phyloP scores from a whole-genome alignment of 768 basidiomycete genomes.

The Suillus ampliporus region DNA sequence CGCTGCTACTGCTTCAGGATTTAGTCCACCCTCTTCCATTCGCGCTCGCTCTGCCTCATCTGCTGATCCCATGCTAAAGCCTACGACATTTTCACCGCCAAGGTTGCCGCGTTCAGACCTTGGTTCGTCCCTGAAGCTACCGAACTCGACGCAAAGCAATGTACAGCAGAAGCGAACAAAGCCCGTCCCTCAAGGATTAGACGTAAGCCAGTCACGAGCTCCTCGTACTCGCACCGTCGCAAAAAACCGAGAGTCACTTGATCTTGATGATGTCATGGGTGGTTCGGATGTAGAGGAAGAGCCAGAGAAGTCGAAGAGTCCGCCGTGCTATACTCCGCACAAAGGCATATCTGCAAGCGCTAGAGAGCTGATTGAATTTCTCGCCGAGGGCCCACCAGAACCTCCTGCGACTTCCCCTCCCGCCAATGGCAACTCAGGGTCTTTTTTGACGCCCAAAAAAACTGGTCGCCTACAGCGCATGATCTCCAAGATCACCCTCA shows the following conservation, averaged over 20 bases:
- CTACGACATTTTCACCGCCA: conserved; percentile 22
- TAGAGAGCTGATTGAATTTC: conserved; percentile 60
- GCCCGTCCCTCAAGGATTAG: conserved; percentile 34
- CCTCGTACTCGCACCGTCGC: conserved; percentile 52
- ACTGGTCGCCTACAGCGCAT: conserved; percentile 76
- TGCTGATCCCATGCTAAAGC: conserved; percentile 30
- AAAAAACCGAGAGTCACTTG: conserved; percentile 68
- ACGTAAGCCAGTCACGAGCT: conserved; percentile 31
- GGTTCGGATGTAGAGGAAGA: conserved; percentile 66
- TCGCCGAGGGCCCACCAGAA: conserved; percentile 61
- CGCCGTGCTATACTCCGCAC: conserved; percentile 44
- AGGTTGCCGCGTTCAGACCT: conserved; percentile 36
- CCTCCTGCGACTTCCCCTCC: conserved; percentile 22
- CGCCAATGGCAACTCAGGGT: conserved; percentile 49
- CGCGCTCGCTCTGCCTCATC: conserved; percentile 39
- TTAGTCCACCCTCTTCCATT: conserved; percentile 30
- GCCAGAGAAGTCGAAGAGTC: conserved; percentile 38
- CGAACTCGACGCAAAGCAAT: conserved; percentile 28
- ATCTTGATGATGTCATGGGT: conserved; percentile 77
- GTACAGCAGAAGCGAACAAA: conserved; percentile 23
- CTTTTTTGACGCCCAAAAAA: conserved; percentile 48
- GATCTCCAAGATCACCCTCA: conserved; percentile 77
- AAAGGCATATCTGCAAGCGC: conserved; percentile 50
- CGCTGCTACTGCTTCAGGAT: conserved; percentile 46
- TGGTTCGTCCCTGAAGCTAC: conserved; percentile 36